Evolutionary conservation across 495 filamentous ascomycete species (phyloP), one percentile per base, ranked within the genome.

Genomic region (Penicillium manginii): DNA sequence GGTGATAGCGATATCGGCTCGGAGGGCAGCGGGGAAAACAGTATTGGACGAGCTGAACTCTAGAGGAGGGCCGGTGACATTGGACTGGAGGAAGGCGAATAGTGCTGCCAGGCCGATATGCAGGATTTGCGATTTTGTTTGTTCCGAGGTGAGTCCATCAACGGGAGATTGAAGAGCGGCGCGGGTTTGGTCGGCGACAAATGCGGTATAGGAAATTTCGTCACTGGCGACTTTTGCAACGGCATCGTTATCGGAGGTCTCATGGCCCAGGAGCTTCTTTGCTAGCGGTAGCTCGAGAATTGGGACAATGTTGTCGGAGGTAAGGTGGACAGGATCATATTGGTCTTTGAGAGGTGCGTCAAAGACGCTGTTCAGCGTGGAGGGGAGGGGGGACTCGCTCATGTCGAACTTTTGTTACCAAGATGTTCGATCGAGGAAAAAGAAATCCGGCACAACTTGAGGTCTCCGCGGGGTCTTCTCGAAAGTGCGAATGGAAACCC

Each of bases 41-140:
- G 73, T 49, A 7, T 81, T 70, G 2, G 79, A 73, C 7, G 84
- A 74, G 42, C 67, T 70, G 67, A 86, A 89, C 0, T 75, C 66
- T n/a, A 91, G 75, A 1, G 87, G 85, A 21, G 93, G 96, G 0
- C 94, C 94, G 14, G 94, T 97, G 51, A 97, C 89, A 70, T 91
- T 98, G 1, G 87, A 86, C 62, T 98, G 94, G 19, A 97, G 71
- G 70, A 98, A 98, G n/a, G 85, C 83, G 65, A 90, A 82, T 19
- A 97, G 78, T 0, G 91, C 87, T 2, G 88, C 87, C 15, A 88
- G 74, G 18, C 85, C 92, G 45, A 94, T 73, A 21, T 81, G 71
- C 46, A 88, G 71, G 31, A 86, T 33, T 49, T 77, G 77, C 7
- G 75, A 79, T 49, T 69, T 66, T 52, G 63, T 69, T 63, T 75